These are phyloP conservation scores for Capsella bursapastoris DNA, from an alignment of 345 rosid genomes.

Conservation along the genomic window DNA sequence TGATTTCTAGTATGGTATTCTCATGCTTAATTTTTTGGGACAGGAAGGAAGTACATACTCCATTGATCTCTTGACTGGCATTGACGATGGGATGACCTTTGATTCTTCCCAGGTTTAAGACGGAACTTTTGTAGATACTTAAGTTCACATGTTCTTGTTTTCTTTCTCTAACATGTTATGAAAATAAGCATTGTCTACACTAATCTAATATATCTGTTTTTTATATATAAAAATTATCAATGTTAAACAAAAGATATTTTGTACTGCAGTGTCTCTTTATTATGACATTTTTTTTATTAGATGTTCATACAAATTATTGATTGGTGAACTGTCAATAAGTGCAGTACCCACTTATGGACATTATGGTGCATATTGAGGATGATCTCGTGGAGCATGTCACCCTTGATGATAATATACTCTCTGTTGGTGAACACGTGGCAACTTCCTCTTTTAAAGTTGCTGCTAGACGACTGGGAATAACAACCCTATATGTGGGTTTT, in stretches of 20 bases:
- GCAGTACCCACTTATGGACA: slow-evolving; percentile 80
- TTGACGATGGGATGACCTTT: slow-evolving; percentile 69
- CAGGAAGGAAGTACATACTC: slow-evolving; percentile 77
- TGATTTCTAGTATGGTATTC: slow-evolving; percentile 25
- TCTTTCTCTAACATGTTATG: slow-evolving; percentile 15
- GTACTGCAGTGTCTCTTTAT: background rate
- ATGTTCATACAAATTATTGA: slow-evolving; percentile 17
- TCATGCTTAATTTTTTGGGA: slow-evolving; percentile 38
- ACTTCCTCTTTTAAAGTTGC: slow-evolving; percentile 59
- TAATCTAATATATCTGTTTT: slow-evolving; percentile 19
- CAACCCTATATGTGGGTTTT: slow-evolving; percentile 75
- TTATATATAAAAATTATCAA: background rate
- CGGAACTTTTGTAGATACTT: slow-evolving; percentile 20
- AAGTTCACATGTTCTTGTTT: slow-evolving; percentile 9
- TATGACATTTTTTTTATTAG: slow-evolving; percentile 2
- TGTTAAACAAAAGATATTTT: background rate
- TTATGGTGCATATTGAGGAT: slow-evolving; percentile 77
- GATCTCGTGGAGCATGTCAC: slow-evolving; percentile 62
- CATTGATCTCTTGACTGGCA: slow-evolving; percentile 71
- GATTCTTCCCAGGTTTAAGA: slow-evolving; percentile 78
- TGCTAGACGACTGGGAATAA: slow-evolving; percentile 77
- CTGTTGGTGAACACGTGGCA: slow-evolving; percentile 50
- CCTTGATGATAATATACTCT: slow-evolving; percentile 46
- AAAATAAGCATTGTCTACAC: slow-evolving; percentile 19
- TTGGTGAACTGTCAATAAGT: slow-evolving; percentile 33